phyloP scores from a whole-genome alignment of 2,329 filamentous ascomycete species.

The Alternaria ethzedia region DNA sequence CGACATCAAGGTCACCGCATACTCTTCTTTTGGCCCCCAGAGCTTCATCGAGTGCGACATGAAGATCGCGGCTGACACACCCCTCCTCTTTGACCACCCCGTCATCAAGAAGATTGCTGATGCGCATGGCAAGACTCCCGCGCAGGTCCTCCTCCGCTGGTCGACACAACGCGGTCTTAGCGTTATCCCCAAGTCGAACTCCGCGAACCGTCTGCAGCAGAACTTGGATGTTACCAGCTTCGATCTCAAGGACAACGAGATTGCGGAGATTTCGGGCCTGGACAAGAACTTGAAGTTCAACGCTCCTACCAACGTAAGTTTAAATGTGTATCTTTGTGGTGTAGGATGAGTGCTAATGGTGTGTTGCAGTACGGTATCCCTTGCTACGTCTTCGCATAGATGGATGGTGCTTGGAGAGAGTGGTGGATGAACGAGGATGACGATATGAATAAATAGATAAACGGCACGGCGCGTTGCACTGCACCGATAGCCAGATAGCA shows the following conservation, averaged over 20 bases:
- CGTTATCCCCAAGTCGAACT: constrained; percentile 49
- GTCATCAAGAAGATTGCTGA: constrained; percentile 73
- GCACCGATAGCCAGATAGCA: too few species aligned
- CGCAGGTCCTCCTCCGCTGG: constrained; percentile 87
- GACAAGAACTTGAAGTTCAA: constrained; percentile 45
- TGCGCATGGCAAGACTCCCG: constrained; percentile 69
- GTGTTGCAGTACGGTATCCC: constrained; percentile 42
- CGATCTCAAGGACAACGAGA: constrained; percentile 37
- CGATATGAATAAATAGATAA: background rate
- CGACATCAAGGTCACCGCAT: constrained; percentile 43
- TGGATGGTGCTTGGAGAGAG: constrained; percentile 14
- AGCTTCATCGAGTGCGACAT: constrained; percentile 47
- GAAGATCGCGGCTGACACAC: constrained; percentile 40
- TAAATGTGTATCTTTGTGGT: background rate
- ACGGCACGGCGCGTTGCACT: background rate
- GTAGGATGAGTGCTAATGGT: background rate
- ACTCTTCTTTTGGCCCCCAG: constrained; percentile 56
- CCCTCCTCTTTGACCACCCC: constrained; percentile 47
- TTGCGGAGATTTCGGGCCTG: constrained; percentile 38
- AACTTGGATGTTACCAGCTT: constrained; percentile 44
- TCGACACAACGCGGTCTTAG: constrained; percentile 70
- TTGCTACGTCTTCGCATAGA: constrained; percentile 44
- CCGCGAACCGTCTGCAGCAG: constrained; percentile 36
- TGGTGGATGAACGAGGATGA: background rate
- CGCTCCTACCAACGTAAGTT: constrained; percentile 43